Evolutionary conservation across 805 yeast species (phyloP), one percentile per base, ranked within the genome.

Genomic region (Schwanniomyces sp.): DNA sequence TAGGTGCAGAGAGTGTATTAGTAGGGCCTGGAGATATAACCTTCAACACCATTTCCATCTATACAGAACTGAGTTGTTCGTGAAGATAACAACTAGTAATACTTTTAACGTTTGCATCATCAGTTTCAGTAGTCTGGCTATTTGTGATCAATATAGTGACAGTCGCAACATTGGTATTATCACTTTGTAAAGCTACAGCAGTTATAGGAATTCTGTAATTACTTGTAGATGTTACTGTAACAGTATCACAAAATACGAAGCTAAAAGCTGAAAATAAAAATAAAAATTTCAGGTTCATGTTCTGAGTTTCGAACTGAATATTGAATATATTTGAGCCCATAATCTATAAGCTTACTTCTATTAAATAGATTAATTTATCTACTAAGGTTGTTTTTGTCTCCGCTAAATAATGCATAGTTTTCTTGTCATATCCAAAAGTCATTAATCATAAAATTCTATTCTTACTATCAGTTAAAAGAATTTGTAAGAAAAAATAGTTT

Each of bases 71-170:
- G 56, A 10, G 46, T 44, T 2, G 48, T 21, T 52, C 64, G 50
- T 58, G 64, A 40, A 55, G 47, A 42, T 61, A 63, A 44, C 67
- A 62, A 16, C 51, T 49, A 7, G 58, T 52, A 16, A 56, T 48
- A 6, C 47, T 38, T 10, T 46, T 41, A 5, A 26, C 42, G 28
- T 40, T 47, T 18, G 29, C 41, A 26, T 46, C 26, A 28, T 41
- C 18, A 17, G 32, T 24, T 5, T n/a, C 26, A 34, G 47, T 26
- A 2, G 40, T 21, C 8, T 36, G 26, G 21, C n/a, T 17, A 10
- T 40, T 27, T 14, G 17, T 3, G 10, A 5, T 12, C 14, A 26
- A 17, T 14, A 25, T 41, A 3, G 46, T 41, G 24, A 34, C 24
- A 6, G 42, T 41, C 6, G 30, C 17, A 7, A 12, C 12, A 3